Conservation (phyloP, 2,329 filamentous ascomycete species). For the Sclerotinia glacialis region DNA sequence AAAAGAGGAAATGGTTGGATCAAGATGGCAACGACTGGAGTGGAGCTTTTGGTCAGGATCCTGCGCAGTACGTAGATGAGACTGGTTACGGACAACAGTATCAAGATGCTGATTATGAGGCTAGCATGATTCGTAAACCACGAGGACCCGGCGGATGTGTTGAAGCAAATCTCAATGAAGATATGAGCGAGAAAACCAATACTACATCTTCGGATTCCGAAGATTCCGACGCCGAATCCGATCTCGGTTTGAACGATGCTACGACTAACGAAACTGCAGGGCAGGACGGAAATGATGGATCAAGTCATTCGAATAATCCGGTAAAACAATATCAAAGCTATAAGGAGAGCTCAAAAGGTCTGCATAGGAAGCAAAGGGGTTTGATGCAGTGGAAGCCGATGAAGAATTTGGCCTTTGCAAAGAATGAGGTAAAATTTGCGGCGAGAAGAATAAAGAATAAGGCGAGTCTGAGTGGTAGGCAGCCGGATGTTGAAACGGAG, state of each 20-base stretch:
- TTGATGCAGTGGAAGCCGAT: slow-evolving; percentile 95
- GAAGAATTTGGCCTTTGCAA: slow-evolving; percentile 80
- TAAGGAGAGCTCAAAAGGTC: slow-evolving; percentile 65
- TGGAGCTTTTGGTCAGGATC: slow-evolving; percentile 79
- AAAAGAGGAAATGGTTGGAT: slow-evolving; percentile 74
- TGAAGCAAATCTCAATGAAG: slow-evolving; percentile 38
- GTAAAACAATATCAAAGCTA: slow-evolving; percentile 60
- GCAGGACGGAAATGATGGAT: slow-evolving; percentile 16
- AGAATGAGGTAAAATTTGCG: slow-evolving; percentile 80
- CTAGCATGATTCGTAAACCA: slow-evolving; percentile 19
- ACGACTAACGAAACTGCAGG: slow-evolving; percentile 20
- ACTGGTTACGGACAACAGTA: slow-evolving; percentile 14
- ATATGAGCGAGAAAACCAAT: slow-evolving; percentile 24
- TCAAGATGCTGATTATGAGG: slow-evolving; percentile 24
- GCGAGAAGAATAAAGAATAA: slow-evolving; percentile 72
- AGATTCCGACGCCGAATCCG: slow-evolving; percentile 39
- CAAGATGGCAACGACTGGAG: slow-evolving; percentile 84
- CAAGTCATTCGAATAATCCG: slow-evolving; percentile 47
- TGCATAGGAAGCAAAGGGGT: slow-evolving; percentile 83
- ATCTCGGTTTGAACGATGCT: slow-evolving; percentile 60
- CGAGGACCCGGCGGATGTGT: slow-evolving; percentile 12
- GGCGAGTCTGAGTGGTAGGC: slow-evolving; percentile 72
- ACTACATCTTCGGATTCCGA: slow-evolving; percentile 25
- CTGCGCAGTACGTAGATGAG: slow-evolving; percentile 43
- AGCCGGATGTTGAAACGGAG: slow-evolving; percentile 50